Base-by-base conservation (phyloP, 495 filamentous ascomycete genomes). In the Hypoxylon rickii region DNA sequence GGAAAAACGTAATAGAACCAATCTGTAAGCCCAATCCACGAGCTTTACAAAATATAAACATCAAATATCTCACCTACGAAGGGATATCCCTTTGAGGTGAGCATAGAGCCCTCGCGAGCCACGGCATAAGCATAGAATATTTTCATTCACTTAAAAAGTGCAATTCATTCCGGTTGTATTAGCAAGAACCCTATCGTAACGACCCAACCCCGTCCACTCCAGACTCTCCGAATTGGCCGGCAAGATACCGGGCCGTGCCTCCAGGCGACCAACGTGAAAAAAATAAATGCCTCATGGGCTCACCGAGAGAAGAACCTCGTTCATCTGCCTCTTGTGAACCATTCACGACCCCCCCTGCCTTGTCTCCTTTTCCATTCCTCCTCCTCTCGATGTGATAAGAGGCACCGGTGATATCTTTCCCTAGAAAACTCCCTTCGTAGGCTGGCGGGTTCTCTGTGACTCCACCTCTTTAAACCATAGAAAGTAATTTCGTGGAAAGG, bases 401-500 rank as follows among this genome's bases (percentile, higher is more conserved):
- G 45, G 51, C 44, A 50, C 32, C 44, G 20, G 42, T 36, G 40
- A 50, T 55, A 61, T 58, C 60, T 43, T 44, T 46, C 44, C 33
- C 32, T 40, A 10, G 19, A 33, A 51, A 63, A 51, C 50, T 33
- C 46, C 55, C 63, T 61, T 64, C 66, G 58, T 55, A 58, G 41
- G 50, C 53, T 24, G 59, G 52, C 24, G 50, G 58, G 49, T 29
- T 57, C 51, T 65, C 58, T 63, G 44, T 29, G 52, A 63, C 55
- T 68, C 58, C 57, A 61, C 55, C 58, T 51, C 42, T 38, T 29
- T 57, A 41, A 53, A 55, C 54, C 55, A 65, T 44, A 53, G 50
- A 64, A 68, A 69, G 61, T 61, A 62, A 51, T 59, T 67, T 68
- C 37, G 45, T 43, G 19, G 33, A 50, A 57, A 58, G 49, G 52